Evolutionary conservation across 768 basidiomycete genomes (phyloP).

Genomic region (Myochromella boudieri): DNA sequence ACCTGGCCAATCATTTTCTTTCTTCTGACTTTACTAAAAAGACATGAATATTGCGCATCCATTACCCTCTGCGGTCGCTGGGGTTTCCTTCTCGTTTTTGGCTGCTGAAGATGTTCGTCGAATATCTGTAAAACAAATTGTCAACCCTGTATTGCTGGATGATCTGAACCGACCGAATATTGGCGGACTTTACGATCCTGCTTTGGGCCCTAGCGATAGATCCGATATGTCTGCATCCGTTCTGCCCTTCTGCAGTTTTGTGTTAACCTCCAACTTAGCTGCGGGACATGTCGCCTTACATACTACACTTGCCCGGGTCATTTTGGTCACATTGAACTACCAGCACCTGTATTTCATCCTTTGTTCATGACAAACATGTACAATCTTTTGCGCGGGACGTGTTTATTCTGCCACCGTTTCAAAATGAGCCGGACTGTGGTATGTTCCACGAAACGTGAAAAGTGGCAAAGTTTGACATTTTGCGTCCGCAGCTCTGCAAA

Average conservation of each 20-base stretch:
- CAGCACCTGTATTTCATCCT: slow-evolving; percentile 94
- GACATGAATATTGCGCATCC: slow-evolving; percentile 90
- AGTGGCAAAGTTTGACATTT: no score
- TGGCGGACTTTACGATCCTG: slow-evolving; percentile 94
- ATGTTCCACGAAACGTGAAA: slow-evolving; percentile 19
- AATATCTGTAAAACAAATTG: slow-evolving; percentile 97
- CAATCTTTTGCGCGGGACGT: slow-evolving; percentile 81
- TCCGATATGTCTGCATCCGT: slow-evolving; percentile 79
- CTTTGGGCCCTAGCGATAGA: slow-evolving; percentile 85
- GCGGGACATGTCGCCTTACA: slow-evolving; percentile 88
- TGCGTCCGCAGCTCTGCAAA: slow-evolving; percentile 75
- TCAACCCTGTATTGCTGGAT: slow-evolving; percentile 91
- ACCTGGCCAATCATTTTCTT: slow-evolving; percentile 12
- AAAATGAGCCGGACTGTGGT: slow-evolving; percentile 78
- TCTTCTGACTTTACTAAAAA: not conserved
- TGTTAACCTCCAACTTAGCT: slow-evolving; percentile 48
- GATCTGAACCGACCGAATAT: slow-evolving; percentile 89
- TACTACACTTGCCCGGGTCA: slow-evolving; percentile 97
- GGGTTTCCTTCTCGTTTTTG: slow-evolving; percentile 92
- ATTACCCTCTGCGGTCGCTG: slow-evolving; percentile 79
- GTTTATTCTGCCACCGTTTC: slow-evolving; percentile 94
- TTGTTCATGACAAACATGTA: slow-evolving; percentile 93
- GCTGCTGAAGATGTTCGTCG: slow-evolving; percentile 83
- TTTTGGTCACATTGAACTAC: slow-evolving; percentile 96
- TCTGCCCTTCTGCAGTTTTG: slow-evolving; percentile 6